Base-by-base conservation (phyloP, 2,329 filamentous ascomycete genomes). In the Fusarium decemcellulare region DNA sequence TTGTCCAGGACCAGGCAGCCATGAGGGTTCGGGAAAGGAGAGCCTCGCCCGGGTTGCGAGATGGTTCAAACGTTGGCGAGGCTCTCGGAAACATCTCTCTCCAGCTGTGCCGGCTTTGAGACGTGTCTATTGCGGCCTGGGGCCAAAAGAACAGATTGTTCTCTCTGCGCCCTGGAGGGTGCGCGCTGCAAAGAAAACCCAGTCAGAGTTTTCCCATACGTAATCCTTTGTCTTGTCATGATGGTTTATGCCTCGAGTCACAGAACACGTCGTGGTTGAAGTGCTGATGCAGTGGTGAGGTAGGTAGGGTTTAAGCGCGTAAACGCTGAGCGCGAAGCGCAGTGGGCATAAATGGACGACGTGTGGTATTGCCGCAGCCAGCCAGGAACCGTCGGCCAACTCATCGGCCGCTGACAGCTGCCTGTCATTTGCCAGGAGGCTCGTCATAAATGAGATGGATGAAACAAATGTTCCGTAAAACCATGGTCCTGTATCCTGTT, bases 161-260 rank as follows among this genome's bases (percentile, higher is more conserved):
- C 64, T 54, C 70, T 70, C 70, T 55, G 67, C 57, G 63, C 51
- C 54, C 55, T 47, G 51, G 37, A 39, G 42, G 47, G 64, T 65
- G 65, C 50, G 59, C 44, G 29, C 40, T 59, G 18, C 40, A 43
- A 65, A 65, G 46, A 59, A 40, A 54, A 53, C 53, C 68, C 57
- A 40, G 50, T 37, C 57, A 34, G 23, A 30, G n/a, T 46, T 39
- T 16, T 50, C 42, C 55, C 53, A 61, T 61, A 42, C 64, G n/a
- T 46, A 44, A 61, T 61, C 29, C 50, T 48, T 55, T 47, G 37
- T 52, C 23, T 46, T 50, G 43, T 34, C 50, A 46, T 51, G 23
- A 32, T 30, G 10, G 36, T 32, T 55, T 61, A 55, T 68, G 67
- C 53, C 59, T 64, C 32, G 54, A 44, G 46, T 32, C 51, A 44